Evolutionary conservation across 225 moss, liverwort and hornwort species (phyloP).

Genomic region (Polytrichum commune): DNA sequence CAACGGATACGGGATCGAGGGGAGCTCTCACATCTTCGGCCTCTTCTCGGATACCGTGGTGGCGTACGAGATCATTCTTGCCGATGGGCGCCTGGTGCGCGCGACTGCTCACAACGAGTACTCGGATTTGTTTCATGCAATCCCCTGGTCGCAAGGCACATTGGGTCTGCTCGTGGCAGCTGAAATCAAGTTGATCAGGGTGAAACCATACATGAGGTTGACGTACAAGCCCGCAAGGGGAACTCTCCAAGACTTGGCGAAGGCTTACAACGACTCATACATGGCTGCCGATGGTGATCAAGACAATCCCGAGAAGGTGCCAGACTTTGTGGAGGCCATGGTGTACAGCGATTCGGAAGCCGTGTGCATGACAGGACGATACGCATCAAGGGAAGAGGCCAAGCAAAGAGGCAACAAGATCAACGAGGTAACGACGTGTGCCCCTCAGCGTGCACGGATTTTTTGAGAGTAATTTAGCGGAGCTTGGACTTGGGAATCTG

Average conservation of each 20-base stretch:
- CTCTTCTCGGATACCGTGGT: slow-evolving; percentile 94
- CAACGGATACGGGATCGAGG: slow-evolving; percentile 97
- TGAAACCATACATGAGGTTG: slow-evolving; percentile 79
- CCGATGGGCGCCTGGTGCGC: slow-evolving; percentile 80
- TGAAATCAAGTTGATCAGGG: slow-evolving; percentile 82
- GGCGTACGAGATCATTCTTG: slow-evolving; percentile 82
- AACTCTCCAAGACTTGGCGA: slow-evolving; percentile 60
- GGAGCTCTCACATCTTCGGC: slow-evolving; percentile 94
- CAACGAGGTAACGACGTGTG: slow-evolving; percentile 36
- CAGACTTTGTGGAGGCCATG: slow-evolving; percentile 89
- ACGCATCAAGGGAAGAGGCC: slow-evolving; percentile 67
- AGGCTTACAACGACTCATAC: slow-evolving; percentile 80
- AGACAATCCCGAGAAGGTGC: slow-evolving; percentile 92
- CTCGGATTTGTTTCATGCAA: slow-evolving; percentile 76
- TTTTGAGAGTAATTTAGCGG: too few species aligned
- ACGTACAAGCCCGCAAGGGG: slow-evolving; percentile 66
- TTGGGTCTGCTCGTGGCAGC: slow-evolving; percentile 86
- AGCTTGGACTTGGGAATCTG: too few species aligned
- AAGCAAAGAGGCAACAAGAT: slow-evolving; percentile 72
- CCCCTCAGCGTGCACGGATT: too few species aligned
- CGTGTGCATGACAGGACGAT: slow-evolving; percentile 76
- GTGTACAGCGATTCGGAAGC: slow-evolving; percentile 65
- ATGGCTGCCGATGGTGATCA: slow-evolving; percentile 85
- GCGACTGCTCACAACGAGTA: slow-evolving; percentile 87
- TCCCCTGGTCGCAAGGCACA: slow-evolving; percentile 99